Conservation (phyloP, 768 basidiomycete species). For the Trametes meyenii region DNA sequence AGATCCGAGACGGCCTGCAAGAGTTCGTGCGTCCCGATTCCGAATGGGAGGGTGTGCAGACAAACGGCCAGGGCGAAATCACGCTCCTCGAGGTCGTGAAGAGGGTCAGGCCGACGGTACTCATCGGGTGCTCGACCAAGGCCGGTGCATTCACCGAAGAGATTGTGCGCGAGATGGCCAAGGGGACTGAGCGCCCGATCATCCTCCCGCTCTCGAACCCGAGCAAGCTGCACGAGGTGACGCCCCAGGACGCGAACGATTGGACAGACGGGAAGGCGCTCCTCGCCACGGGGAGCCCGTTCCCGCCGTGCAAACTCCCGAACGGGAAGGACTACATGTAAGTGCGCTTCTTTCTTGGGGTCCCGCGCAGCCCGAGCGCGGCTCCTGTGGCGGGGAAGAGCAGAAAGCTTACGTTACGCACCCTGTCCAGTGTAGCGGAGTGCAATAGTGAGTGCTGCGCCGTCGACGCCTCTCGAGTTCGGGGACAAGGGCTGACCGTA, state of each 20-base stretch:
- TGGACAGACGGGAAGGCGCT: constrained; percentile 84
- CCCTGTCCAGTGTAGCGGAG: constrained; percentile 60
- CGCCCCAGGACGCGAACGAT: constrained; percentile 68
- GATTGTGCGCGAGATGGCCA: constrained; percentile 67
- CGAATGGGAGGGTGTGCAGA: constrained; percentile 50
- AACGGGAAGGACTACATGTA: constrained; percentile 68
- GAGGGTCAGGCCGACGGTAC: constrained; percentile 73
- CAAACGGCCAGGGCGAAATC: constrained; percentile 45
- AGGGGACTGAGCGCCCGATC: constrained; percentile 71
- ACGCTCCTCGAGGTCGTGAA: constrained; percentile 69
- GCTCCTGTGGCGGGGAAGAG: background rate
- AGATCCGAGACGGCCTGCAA: constrained; percentile 49
- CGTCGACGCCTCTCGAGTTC: background rate
- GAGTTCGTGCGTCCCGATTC: constrained; percentile 61
- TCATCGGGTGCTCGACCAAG: constrained; percentile 83
- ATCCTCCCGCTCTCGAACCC: constrained; percentile 87
- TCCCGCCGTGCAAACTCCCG: constrained; percentile 68
- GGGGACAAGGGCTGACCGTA: background rate
- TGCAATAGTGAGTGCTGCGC: constrained; percentile 56
- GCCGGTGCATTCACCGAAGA: constrained; percentile 78
- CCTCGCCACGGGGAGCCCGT: constrained; percentile 84
- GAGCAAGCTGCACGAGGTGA: constrained; percentile 71
- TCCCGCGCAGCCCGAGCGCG: background rate
- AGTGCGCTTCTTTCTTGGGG: constrained; percentile 29
- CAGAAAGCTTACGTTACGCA: constrained; percentile 3